phyloP scores from a whole-genome alignment of 495 filamentous ascomycete species.

The Hypomontagnella monticulosa region DNA sequence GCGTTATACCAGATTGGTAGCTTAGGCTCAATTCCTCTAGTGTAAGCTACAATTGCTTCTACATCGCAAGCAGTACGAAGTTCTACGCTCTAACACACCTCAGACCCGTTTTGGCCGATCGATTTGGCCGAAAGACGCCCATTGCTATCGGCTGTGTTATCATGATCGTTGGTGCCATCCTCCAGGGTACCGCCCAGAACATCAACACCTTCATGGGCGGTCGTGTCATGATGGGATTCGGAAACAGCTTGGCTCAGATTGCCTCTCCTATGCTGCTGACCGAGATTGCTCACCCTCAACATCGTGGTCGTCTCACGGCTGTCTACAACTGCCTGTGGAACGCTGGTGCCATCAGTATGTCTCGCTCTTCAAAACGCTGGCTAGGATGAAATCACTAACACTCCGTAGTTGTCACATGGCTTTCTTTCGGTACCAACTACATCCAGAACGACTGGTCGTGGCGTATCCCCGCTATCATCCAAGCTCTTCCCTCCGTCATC shows the following conservation, averaged over 20 bases:
- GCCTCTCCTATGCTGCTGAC: slow-evolving; percentile 71
- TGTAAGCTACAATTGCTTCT: slow-evolving; percentile 53
- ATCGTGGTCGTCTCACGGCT: slow-evolving; percentile 70
- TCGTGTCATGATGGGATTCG: slow-evolving; percentile 65
- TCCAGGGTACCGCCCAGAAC: slow-evolving; percentile 63
- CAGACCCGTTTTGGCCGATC: slow-evolving; percentile 68
- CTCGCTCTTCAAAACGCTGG: not conserved
- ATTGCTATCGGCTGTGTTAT: slow-evolving; percentile 70
- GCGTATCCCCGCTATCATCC: slow-evolving; percentile 63
- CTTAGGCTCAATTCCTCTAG: slow-evolving; percentile 69
- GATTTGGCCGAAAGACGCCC: slow-evolving; percentile 67
- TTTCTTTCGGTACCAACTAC: slow-evolving; percentile 61
- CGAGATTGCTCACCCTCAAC: slow-evolving; percentile 72
- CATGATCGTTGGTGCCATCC: slow-evolving; percentile 68
- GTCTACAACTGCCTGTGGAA: slow-evolving; percentile 75
- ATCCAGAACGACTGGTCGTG: slow-evolving; percentile 61
- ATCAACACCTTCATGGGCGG: slow-evolving; percentile 56
- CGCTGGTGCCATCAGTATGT: slow-evolving; percentile 60
- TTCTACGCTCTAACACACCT: slow-evolving; percentile 33
- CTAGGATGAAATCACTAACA: slow-evolving; percentile 16
- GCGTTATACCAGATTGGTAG: slow-evolving; percentile 76
- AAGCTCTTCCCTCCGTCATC: slow-evolving; percentile 60
- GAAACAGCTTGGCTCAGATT: slow-evolving; percentile 67
- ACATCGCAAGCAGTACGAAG: not conserved
- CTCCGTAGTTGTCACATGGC: slow-evolving; percentile 56